phyloP scores from a whole-genome alignment of 371 early-diverging fungal genomes.

The Mucor ambiguus region DNA sequence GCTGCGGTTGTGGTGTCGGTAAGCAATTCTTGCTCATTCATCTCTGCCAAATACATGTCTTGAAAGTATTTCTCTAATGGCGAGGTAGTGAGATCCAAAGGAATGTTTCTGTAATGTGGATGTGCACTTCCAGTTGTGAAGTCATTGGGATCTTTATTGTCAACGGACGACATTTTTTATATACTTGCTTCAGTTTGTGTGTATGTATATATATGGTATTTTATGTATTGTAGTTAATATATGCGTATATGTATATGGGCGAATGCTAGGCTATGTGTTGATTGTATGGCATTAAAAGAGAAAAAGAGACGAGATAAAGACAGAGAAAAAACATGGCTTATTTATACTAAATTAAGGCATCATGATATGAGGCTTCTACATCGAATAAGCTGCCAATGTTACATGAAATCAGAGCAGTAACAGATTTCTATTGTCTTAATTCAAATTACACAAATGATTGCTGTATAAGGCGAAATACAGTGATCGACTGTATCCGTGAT shows the following conservation, averaged over 20 bases:
- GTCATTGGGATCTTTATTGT: not conserved
- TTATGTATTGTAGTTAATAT: not conserved
- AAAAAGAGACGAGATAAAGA: not conserved
- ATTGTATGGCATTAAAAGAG: not conserved
- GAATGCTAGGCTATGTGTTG: not conserved
- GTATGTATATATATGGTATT: not conserved
- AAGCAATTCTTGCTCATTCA: not conserved
- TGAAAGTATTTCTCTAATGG: conserved; percentile 1
- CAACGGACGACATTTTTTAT: not conserved
- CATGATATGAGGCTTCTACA: not conserved
- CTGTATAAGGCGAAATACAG: not conserved
- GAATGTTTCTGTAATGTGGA: conserved; percentile 1
- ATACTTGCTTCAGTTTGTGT: not conserved
- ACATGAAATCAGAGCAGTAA: not conserved
- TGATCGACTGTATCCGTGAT: not conserved
- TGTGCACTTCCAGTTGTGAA: not conserved
- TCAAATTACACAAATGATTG: conserved; percentile 6
- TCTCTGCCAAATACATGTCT: not conserved
- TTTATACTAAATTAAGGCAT: not conserved
- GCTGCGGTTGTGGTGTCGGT: not conserved
- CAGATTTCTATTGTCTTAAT: not conserved
- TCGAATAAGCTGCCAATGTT: not conserved
- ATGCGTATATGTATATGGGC: not conserved
- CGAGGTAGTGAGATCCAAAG: conserved; percentile 5
- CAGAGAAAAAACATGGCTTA: not conserved